A percentile compares a stretch with the other conserved stretches of the same genome.
These are phyloP conservation scores for Jackrogersella minutella DNA, from an alignment of 495 filamentous ascomycete species.

Conservation along the genomic window DNA sequence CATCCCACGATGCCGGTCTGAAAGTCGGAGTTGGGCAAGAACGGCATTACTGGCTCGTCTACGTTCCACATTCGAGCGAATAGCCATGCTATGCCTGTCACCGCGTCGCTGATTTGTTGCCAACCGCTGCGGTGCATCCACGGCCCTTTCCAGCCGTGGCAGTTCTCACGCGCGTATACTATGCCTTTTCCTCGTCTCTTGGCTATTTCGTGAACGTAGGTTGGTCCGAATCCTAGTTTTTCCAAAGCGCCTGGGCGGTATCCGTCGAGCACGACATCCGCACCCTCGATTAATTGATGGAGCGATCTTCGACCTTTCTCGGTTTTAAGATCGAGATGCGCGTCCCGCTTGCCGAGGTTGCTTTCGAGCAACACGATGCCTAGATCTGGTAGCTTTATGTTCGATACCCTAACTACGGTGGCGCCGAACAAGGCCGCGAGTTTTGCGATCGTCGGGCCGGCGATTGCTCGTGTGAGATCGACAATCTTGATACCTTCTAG, in stretches of 20 bases:
- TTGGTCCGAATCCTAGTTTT: constrained; percentile 59
- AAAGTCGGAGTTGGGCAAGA: constrained; percentile 73
- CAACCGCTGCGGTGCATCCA: constrained; percentile 61
- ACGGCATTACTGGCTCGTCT: constrained; percentile 65
- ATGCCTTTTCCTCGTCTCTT: constrained; percentile 56
- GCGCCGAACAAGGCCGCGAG: constrained; percentile 67
- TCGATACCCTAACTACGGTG: constrained; percentile 66
- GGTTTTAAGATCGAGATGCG: constrained; percentile 58
- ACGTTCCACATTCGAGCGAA: constrained; percentile 67
- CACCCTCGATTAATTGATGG: constrained; percentile 56
- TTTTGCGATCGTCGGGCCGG: constrained; percentile 62
- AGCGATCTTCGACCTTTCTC: constrained; percentile 54
- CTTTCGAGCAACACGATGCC: constrained; percentile 57
- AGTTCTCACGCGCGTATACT: constrained; percentile 64
- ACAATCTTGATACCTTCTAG: constrained; percentile 67
- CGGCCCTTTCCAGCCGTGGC: constrained; percentile 65
- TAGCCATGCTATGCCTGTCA: constrained; percentile 60
- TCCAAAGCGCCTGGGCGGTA: constrained; percentile 62
- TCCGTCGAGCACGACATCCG: constrained; percentile 66
- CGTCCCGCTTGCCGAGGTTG: constrained; percentile 66
- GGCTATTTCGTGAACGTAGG: constrained; percentile 59
- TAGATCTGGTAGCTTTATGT: constrained; percentile 61
- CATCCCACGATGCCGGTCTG: constrained; percentile 63
- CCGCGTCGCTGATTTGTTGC: constrained; percentile 66
- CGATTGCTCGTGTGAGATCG: constrained; percentile 68